Evolutionary conservation across 1,284 basidiomycete species (phyloP).

Genomic region (Exsudoporus floridanus): DNA sequence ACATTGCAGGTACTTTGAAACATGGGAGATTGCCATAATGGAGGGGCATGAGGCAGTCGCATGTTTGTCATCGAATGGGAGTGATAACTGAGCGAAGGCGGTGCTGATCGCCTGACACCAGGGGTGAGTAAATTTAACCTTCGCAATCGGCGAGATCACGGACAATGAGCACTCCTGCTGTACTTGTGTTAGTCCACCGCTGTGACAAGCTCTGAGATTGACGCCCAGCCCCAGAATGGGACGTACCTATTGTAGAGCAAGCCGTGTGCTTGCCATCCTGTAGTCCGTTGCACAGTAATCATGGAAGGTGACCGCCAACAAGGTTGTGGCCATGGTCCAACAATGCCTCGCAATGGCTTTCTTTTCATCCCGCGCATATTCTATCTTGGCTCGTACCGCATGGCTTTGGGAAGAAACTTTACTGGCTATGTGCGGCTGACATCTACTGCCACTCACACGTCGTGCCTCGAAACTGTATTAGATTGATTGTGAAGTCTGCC

Average conservation of each 20-base stretch:
- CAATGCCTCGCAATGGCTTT: no score
- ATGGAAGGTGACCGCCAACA: slow-evolving; percentile 5
- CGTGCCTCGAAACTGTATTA: neutral
- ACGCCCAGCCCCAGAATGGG: neutral
- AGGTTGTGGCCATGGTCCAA: neutral
- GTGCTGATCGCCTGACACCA: slow-evolving; percentile 18
- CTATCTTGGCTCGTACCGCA: slow-evolving; percentile 1
- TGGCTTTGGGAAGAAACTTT: neutral
- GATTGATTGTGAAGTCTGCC: neutral
- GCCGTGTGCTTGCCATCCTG: slow-evolving; percentile 20
- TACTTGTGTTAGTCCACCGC: neutral
- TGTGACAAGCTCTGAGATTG: neutral
- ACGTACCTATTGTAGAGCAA: neutral
- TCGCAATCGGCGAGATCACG: slow-evolving; percentile 19
- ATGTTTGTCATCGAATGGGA: slow-evolving; percentile 16
- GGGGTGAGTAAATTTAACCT: slow-evolving; percentile 23
- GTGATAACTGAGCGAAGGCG: slow-evolving; percentile 5
- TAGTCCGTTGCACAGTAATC: slow-evolving; percentile 3
- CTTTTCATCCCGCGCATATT: slow-evolving; percentile 3
- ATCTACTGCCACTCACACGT: slow-evolving; percentile 6
- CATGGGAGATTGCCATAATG: slow-evolving; percentile 15
- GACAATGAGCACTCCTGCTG: slow-evolving; percentile 12
- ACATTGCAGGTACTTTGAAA: slow-evolving; percentile 4
- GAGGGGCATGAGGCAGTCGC: slow-evolving; percentile 30
- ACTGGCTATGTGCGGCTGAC: slow-evolving; percentile 2